Conservation (phyloP, 768 basidiomycete genomes). For the Vararia minispora region DNA sequence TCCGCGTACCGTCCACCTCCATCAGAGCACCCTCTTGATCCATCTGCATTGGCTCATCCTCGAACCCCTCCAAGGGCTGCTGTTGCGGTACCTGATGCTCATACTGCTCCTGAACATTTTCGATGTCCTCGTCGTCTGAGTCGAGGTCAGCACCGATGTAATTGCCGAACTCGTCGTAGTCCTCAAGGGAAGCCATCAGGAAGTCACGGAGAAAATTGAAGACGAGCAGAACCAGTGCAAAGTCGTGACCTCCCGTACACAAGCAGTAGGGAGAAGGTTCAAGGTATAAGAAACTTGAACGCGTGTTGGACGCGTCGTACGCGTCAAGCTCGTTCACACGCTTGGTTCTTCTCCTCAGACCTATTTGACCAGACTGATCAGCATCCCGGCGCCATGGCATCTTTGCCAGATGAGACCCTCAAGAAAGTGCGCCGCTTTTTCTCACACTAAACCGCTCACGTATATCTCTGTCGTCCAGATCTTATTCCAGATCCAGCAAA, state of each 20-base stretch:
- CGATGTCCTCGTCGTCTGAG: constrained; percentile 67
- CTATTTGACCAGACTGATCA: no score
- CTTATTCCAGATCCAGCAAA: constrained; percentile 85
- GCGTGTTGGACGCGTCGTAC: no score
- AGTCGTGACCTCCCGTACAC: neutral
- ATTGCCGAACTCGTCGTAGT: constrained; percentile 94
- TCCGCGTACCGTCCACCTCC: constrained; percentile 67
- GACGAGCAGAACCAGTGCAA: neutral
- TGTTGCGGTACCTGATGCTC: constrained; percentile 23
- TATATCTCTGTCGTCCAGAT: constrained; percentile 42
- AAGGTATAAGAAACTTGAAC: no score
- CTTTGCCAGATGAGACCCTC: constrained; percentile 59
- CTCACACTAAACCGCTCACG: neutral
- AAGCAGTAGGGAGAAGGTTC: neutral
- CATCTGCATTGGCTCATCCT: constrained; percentile 46
- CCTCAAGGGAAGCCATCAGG: constrained; percentile 53
- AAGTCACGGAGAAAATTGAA: neutral
- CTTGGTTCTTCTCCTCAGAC: neutral
- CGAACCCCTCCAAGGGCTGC: constrained; percentile 71
- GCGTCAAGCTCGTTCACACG: no score
- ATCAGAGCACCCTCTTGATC: constrained; percentile 56
- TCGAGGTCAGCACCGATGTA: constrained; percentile 94
- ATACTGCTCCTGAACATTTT: constrained; percentile 38
- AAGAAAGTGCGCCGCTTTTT: constrained; percentile 42
- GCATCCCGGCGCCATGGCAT: no score